These are phyloP conservation scores for Oryza glaberrima DNA, from an alignment of 176 grass and related monocot species.

Conservation along the genomic window DNA sequence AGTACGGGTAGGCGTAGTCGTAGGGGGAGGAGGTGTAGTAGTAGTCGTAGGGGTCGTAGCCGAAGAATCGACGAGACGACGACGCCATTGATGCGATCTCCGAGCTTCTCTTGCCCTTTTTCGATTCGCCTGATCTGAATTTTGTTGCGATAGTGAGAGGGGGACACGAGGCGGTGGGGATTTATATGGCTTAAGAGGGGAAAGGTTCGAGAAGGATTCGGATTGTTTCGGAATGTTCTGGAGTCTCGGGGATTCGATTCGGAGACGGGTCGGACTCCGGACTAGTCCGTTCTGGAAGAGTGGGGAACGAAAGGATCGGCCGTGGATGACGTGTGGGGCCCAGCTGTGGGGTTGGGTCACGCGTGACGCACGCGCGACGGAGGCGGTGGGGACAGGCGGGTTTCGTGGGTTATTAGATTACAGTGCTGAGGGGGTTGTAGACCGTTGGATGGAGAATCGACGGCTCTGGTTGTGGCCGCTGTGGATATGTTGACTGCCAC, in stretches of 20 bases:
- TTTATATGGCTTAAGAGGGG: neutral
- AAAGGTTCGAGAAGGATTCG: neutral
- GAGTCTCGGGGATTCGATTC: neutral
- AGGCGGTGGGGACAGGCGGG: neutral
- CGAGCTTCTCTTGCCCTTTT: neutral
- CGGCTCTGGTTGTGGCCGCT: neutral
- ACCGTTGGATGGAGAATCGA: neutral
- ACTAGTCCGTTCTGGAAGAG: neutral
- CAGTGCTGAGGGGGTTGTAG: neutral
- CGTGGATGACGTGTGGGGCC: neutral
- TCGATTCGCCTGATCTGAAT: neutral
- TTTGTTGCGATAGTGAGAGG: too few species aligned
- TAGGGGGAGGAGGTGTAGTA: slow-evolving; percentile 32
- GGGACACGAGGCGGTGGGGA: neutral
- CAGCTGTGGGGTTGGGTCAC: neutral
- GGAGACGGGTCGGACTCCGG: too few species aligned
- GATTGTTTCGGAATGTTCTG: slow-evolving; percentile 11
- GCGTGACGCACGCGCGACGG: neutral
- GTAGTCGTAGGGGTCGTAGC: slow-evolving; percentile 40
- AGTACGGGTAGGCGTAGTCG: neutral
- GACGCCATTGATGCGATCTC: slow-evolving; percentile 36
- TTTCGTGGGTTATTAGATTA: too few species aligned
- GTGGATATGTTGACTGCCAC: neutral
- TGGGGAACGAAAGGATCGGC: neutral
- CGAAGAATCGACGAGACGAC: slow-evolving; percentile 31